These are phyloP conservation scores for Trichoderma virens DNA, from an alignment of 495 filamentous ascomycete genomes.

Conservation along the genomic window DNA sequence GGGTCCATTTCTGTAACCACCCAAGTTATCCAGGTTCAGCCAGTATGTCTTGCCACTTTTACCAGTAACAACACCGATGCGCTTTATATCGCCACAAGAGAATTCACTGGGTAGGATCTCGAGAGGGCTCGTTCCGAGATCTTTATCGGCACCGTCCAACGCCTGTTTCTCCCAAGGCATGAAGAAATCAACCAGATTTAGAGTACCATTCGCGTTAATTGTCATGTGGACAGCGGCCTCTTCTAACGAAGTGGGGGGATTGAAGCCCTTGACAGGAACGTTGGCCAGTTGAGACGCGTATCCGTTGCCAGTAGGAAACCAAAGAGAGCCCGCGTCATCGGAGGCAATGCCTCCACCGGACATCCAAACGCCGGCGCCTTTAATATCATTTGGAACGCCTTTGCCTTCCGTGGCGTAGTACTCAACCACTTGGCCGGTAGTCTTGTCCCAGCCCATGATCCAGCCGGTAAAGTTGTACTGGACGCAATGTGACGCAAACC, in stretches of 20 bases:
- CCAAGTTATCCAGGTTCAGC: constrained; percentile 30
- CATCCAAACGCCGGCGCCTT: constrained; percentile 35
- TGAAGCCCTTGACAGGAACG: constrained; percentile 30
- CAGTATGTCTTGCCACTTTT: constrained; percentile 32
- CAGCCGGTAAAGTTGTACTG: constrained; percentile 43
- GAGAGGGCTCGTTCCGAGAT: constrained; percentile 36
- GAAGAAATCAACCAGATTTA: constrained; percentile 34
- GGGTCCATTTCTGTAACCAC: constrained; percentile 30
- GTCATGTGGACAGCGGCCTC: constrained; percentile 35
- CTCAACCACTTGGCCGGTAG: constrained; percentile 30
- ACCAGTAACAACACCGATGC: constrained; percentile 28
- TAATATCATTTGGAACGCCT: constrained; percentile 18
- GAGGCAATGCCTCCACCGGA: constrained; percentile 34
- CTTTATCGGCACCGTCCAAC: constrained; percentile 38
- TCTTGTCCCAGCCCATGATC: constrained; percentile 39
- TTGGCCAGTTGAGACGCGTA: constrained; percentile 31
- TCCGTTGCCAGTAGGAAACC: constrained; percentile 39
- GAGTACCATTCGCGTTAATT: constrained; percentile 30
- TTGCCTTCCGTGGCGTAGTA: constrained; percentile 31
- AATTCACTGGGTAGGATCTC: constrained; percentile 32
- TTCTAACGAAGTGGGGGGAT: constrained; percentile 33
- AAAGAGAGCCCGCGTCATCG: constrained; percentile 30
- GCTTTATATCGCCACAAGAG: constrained; percentile 25
- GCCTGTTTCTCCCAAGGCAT: constrained; percentile 33
- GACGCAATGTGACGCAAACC: constrained; percentile 40